These are phyloP conservation scores for Pseudocercospora musae DNA, from an alignment of 2,329 filamentous ascomycete species.

Conservation along the genomic window DNA sequence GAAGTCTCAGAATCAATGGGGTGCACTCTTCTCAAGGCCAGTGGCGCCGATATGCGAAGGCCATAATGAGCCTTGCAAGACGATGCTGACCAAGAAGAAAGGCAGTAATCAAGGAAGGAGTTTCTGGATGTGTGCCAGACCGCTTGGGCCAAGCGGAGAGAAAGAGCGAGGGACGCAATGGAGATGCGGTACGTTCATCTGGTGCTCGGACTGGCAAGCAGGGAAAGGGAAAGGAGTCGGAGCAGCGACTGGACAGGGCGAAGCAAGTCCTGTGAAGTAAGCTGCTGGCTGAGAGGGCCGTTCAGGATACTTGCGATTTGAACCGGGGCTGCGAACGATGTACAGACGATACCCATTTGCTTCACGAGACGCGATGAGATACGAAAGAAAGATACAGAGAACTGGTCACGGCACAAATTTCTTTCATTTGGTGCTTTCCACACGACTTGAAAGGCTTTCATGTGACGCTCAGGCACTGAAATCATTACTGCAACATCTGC, in stretches of 20 bases:
- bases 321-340: not conserved
- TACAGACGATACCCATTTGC: not conserved
- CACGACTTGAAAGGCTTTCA: not conserved
- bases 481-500: no score
- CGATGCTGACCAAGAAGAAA: constrained; percentile 79
- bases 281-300: not conserved
- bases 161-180: constrained; percentile 83
- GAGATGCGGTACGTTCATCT: constrained; percentile 82
- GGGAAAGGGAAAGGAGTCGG: constrained; percentile 7
- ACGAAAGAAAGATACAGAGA: not conserved
- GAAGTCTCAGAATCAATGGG: constrained; percentile 60
- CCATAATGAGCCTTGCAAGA: constrained; percentile 83
- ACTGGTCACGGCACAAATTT: not conserved
- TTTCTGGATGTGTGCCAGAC: constrained; percentile 69
- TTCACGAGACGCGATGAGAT: not conserved
- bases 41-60: constrained; percentile 72
- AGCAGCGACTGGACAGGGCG: not conserved
- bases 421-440: not conserved
- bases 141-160: constrained; percentile 77
- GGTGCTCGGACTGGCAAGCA: constrained; percentile 57
- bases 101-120: constrained; percentile 72
- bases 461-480: not conserved
- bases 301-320: not conserved
- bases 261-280: constrained; percentile 7
- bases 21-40: constrained; percentile 73